Base-by-base conservation (phyloP, 169 alveolate genomes). In the Eimeria maxima region DNA sequence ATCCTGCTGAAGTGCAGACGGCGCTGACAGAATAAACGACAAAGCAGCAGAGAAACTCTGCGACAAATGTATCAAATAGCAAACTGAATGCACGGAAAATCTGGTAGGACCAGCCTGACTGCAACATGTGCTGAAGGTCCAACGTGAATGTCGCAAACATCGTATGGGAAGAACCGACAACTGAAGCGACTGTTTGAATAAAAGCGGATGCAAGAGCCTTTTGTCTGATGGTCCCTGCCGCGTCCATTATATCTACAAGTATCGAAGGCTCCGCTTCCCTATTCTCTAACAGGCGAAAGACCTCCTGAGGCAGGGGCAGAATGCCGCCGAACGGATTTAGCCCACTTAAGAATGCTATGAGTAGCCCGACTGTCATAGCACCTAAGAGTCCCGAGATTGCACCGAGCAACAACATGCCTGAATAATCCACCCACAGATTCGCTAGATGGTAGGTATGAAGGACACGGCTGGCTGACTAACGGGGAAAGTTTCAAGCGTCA, bases 341-440 rank as follows among this genome's bases (percentile, higher is more conserved):
- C 33, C 67, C 45, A n/a, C 83, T 87, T 63, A 87, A 63, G 29
- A 33, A 27, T 27, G 94, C 94, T 38, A 42, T 65, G 47, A 57
- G 27, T 42, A 65, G 11, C 22, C 94, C 94, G 20, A 87, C 94
- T 16, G 94, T 63, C 38, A 65, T 18, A 7, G 81, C 94, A 16
- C 94, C 94, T 13, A 87, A 47, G 94, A 87, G 50, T n/a, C 94
- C 94, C 63, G 94, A 87, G 22, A 63, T 29, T 29, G 47, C 94
- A 45, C 83, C 94, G 22, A 87, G 84, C 27, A 87, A n/a, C 80
- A 83, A 87, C 45, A n/a, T 29, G 83, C 94, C 94, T 87, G 94
- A 87, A 45, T 24, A 60, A 33, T 33, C 65, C 47, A 84, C 24
- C 45, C 90, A 80, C 90, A 80, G 44, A 80, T 80, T 11, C 65